Evolutionary conservation across 2,329 filamentous ascomycete genomes (phyloP).

Genomic region (Cordyceps militaris): DNA sequence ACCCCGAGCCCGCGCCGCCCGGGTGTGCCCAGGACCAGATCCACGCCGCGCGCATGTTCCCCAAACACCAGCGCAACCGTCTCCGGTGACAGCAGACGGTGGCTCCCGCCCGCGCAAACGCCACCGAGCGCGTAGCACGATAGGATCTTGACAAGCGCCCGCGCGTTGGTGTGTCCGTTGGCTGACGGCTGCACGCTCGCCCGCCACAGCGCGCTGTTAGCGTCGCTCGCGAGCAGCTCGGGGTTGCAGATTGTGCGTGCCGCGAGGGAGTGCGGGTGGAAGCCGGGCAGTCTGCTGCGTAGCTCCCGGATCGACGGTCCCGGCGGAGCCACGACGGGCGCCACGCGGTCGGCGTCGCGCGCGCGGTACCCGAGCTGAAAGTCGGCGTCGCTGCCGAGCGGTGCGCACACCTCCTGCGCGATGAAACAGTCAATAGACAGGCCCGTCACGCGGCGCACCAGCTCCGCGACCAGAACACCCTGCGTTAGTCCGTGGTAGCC

Average conservation of each 20-base stretch:
- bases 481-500: too few species aligned
- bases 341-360: too few species aligned
- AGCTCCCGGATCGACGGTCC: background rate
- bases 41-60: background rate
- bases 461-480: too few species aligned
- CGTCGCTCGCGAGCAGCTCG: too few species aligned
- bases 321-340: background rate
- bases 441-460: too few species aligned
- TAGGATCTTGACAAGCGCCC: background rate
- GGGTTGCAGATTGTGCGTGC: background rate
- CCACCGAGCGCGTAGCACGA: background rate
- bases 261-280: background rate
- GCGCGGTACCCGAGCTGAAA: too few species aligned
- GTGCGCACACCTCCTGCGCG: too few species aligned
- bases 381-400: too few species aligned
- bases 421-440: too few species aligned
- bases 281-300: background rate
- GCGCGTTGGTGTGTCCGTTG: background rate
- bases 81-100: background rate
- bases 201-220: background rate
- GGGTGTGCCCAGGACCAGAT: background rate
- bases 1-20: background rate
- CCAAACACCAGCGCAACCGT: too few species aligned
- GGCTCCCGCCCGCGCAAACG: too few species aligned
- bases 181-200: background rate